Evolutionary conservation across 345 rosid genomes (phyloP).

Genomic region (Eucalyptus coolabah): DNA sequence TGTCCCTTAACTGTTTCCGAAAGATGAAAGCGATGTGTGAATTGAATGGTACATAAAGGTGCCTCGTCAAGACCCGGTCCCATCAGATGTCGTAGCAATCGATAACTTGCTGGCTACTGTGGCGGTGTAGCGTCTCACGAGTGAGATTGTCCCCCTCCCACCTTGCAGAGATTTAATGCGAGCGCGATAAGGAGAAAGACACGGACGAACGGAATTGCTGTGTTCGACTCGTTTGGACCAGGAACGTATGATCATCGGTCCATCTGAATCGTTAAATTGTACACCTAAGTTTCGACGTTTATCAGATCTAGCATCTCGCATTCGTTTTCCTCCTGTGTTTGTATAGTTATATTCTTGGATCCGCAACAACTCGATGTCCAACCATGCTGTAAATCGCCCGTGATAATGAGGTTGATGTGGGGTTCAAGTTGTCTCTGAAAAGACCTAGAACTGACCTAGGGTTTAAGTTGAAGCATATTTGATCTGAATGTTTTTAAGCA

Average conservation of each 20-base stretch:
- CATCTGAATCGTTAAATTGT: background rate
- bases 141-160: constrained; percentile 28
- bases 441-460: background rate
- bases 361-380: background rate
- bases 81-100: background rate
- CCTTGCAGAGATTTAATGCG: constrained; percentile 12
- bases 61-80: background rate
- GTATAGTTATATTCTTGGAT: background rate
- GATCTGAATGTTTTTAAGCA: background rate
- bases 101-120: background rate
- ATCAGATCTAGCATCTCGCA: background rate
- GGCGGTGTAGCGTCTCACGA: constrained; percentile 8
- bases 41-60: background rate
- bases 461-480: background rate
- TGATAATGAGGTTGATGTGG: background rate
- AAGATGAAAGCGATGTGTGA: background rate
- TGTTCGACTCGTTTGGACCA: background rate
- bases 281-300: background rate
- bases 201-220: background rate
- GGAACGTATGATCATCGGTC: background rate
- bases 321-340: background rate
- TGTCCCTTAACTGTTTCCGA: background rate
- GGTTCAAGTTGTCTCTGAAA: background rate
- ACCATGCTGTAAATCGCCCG: background rate
- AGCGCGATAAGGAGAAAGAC: background rate